A percentile compares a stretch with the other conserved stretches of the same genome.
Evolutionary conservation across 2,329 filamentous ascomycete genomes (phyloP).

Genomic region (Ceratocystis harringtonii): DNA sequence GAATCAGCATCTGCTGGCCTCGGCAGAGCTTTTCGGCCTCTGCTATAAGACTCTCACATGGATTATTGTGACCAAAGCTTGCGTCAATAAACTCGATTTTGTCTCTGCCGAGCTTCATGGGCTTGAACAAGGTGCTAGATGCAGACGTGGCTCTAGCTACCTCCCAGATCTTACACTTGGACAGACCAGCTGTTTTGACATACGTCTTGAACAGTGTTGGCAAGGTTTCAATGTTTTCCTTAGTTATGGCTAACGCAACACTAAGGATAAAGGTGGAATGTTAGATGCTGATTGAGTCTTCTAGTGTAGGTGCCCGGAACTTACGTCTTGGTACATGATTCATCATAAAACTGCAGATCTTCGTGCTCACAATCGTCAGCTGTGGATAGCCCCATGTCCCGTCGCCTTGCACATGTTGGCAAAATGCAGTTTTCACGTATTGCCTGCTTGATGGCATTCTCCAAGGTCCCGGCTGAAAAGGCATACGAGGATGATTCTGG

Average conservation of each 20-base stretch:
- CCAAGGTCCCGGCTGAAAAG: neutral
- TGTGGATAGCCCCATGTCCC: neutral
- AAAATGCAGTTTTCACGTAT: neutral
- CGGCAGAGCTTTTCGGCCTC: constrained; percentile 20
- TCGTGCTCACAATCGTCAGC: neutral
- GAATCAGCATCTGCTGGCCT: constrained; percentile 13
- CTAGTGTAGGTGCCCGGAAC: neutral
- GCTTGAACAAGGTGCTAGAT: constrained; percentile 23
- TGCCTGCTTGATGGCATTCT: neutral
- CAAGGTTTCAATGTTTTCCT: constrained; percentile 7
- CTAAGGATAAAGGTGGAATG: neutral
- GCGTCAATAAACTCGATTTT: constrained; percentile 23
- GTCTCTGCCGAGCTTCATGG: constrained; percentile 21
- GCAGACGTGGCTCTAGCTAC: constrained; percentile 23
- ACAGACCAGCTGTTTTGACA: constrained; percentile 18
- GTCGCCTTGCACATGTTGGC: neutral
- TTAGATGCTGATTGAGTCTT: neutral
- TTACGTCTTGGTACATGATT: neutral
- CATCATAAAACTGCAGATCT: neutral
- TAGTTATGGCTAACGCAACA: neutral
- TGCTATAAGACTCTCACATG: constrained; percentile 22
- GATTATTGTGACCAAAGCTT: constrained; percentile 24
- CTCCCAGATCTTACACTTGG: constrained; percentile 23
- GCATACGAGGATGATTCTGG: neutral
- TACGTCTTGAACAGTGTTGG: constrained; percentile 22